Base-by-base conservation (phyloP, 1,139 yeast species). In the Scheffersomyces quercinus region DNA sequence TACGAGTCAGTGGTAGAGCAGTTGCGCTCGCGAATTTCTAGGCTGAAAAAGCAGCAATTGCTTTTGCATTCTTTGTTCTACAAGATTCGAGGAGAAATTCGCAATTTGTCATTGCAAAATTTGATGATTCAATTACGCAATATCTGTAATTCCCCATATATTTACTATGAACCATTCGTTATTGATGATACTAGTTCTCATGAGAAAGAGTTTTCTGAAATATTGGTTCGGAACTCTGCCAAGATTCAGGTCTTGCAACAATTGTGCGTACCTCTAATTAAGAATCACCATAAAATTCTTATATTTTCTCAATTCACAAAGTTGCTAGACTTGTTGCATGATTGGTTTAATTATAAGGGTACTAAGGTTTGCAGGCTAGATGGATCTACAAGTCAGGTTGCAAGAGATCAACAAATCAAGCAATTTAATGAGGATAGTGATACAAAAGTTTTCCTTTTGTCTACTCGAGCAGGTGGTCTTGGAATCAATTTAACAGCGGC, bases 391-490 rank as follows among this genome's bases (percentile, higher is more conserved):
- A 60, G 75, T 15, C 93, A 86, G 51, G 77, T 62, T 1, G 84
- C 79, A 5, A 74, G 99, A 46, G 84, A 85, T 46, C 73, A 66
- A 11, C 80, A 83, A 51, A 88, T 93, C 37, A 67, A 70, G 1
- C 58, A 58, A 2, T 93, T 93, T 62, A 65, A 65, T 41, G 50
- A 50, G 5, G 62, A 67, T 11, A 50, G 58, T 1, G 50, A 65
- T 2, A 64, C 65, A 1, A 59, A 65, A 35, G 71, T 88, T 0
- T 93, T 93, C 53, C 63, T 93, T 41, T 69, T 93, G 12, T 86
- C 96, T 10, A 93, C 99, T 0, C 75, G 98, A 48, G 93, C 98
- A 0, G 99, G 98, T 10, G 98, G 98, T 0, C 75, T 93, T 28
- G 99, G 99, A 2, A 81, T 93, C 38, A 93, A 93, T 56, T 72